phyloP scores from a whole-genome alignment of 2,329 filamentous ascomycete genomes.

The Alternaria panax region DNA sequence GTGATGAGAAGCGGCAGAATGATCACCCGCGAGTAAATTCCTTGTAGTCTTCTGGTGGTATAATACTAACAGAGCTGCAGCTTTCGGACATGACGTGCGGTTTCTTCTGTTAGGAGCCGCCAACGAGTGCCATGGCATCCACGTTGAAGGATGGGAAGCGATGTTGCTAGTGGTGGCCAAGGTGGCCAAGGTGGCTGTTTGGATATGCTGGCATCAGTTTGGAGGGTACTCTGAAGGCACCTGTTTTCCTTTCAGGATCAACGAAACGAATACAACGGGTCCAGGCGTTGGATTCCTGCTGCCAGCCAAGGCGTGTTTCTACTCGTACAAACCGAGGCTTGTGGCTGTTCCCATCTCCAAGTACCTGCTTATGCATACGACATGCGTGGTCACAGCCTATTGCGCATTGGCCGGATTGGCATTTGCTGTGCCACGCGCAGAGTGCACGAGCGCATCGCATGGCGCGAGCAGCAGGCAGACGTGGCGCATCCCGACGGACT shows the following conservation, averaged over 20 bases:
- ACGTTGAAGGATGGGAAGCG: neutral
- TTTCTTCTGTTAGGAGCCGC: neutral
- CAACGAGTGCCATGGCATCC: neutral
- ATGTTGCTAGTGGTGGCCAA: neutral
- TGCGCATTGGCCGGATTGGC: conserved; percentile 3
- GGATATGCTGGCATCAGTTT: neutral
- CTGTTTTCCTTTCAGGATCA: neutral
- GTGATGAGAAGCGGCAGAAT: neutral
- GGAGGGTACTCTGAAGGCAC: neutral
- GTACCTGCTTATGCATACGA: neutral
- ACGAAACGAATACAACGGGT: neutral
- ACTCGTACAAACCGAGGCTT: neutral
- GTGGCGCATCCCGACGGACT: neutral
- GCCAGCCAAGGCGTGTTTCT: neutral
- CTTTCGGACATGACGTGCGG: conserved; percentile 8
- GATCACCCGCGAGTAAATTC: neutral
- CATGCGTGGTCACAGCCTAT: too few relatives aligned
- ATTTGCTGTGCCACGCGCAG: conserved; percentile 14
- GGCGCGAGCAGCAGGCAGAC: conserved; percentile 8
- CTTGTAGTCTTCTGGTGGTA: neutral
- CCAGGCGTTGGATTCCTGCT: neutral
- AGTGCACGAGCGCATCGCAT: conserved; percentile 15
- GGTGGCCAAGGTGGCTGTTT: neutral
- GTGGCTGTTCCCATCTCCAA: neutral
- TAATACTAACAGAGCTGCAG: neutral